These are phyloP conservation scores for Curvularia hawaiiensis DNA, from an alignment of 2,329 filamentous ascomycete species.

Conservation along the genomic window DNA sequence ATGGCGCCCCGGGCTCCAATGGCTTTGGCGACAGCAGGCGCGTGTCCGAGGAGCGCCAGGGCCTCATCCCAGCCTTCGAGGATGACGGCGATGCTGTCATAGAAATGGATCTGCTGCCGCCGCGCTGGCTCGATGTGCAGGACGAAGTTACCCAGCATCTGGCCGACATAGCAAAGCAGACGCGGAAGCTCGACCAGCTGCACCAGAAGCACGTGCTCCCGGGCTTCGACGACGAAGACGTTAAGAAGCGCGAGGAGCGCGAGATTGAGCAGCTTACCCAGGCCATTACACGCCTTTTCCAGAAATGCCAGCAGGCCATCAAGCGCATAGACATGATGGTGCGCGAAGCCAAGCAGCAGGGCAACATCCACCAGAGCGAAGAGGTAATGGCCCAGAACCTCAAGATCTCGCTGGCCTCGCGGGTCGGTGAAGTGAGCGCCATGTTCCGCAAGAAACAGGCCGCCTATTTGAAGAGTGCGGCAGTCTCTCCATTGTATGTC, in stretches of 20 bases:
- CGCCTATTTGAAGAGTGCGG: slow-evolving; percentile 87
- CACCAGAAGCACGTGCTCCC: slow-evolving; percentile 97
- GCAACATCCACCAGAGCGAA: slow-evolving; percentile 78
- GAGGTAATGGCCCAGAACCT: slow-evolving; percentile 97
- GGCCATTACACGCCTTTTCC: slow-evolving; percentile 86
- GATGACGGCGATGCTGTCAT: slow-evolving; percentile 95
- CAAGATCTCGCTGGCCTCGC: slow-evolving; percentile 84
- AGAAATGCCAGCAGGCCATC: slow-evolving; percentile 87
- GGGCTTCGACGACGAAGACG: slow-evolving; percentile 93
- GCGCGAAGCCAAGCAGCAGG: slow-evolving; percentile 74
- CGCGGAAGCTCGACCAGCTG: slow-evolving; percentile 83
- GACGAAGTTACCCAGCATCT: slow-evolving; percentile 90
- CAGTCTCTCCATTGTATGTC: background rate
- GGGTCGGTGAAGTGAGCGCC: slow-evolving; percentile 90
- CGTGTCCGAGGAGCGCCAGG: slow-evolving; percentile 70
- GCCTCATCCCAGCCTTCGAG: slow-evolving; percentile 80
- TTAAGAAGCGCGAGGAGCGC: slow-evolving; percentile 82
- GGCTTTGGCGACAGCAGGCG: slow-evolving; percentile 54
- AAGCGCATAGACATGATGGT: slow-evolving; percentile 88
- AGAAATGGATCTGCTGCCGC: slow-evolving; percentile 96
- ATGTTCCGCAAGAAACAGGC: slow-evolving; percentile 97
- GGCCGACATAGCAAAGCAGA: slow-evolving; percentile 78
- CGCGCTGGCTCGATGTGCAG: slow-evolving; percentile 92
- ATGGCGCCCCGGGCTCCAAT: slow-evolving; percentile 59
- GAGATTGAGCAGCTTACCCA: slow-evolving; percentile 92